phyloP scores from a whole-genome alignment of 768 basidiomycete genomes.

The Roridomyces roridus region DNA sequence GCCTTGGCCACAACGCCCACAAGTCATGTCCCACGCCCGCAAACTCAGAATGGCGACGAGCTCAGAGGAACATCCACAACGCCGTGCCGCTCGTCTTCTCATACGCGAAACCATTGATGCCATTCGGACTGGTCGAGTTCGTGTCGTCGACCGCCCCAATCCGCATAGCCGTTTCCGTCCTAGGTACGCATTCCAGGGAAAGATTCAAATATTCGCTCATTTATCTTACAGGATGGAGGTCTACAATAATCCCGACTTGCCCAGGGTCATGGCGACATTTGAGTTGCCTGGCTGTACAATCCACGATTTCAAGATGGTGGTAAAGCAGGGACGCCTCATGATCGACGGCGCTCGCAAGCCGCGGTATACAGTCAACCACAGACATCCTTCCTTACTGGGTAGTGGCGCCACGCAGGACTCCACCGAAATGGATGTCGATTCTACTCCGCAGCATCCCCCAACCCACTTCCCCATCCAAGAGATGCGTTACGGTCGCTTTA shows the following conservation, averaged over 20 bases:
- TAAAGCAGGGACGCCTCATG: not conserved
- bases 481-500: conserved; percentile 51
- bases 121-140: not conserved
- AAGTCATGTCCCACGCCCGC: conserved; percentile 13
- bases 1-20: not conserved
- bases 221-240: conserved; percentile 43
- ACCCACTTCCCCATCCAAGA: conserved; percentile 36
- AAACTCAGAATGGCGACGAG: conserved; percentile 4
- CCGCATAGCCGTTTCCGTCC: not conserved
- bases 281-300: conserved; percentile 13
- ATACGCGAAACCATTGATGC: not conserved
- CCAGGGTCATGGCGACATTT: conserved; percentile 2
- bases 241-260: conserved; percentile 1
- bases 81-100: not conserved
- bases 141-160: not conserved
- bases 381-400: conserved; percentile 13
- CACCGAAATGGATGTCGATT: conserved; percentile 21
- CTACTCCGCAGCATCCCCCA: not conserved
- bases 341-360: conserved; percentile 39
- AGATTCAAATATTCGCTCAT: not conserved
- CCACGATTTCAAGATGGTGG: not conserved
- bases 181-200: too few species aligned
- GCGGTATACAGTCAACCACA: conserved; percentile 4
- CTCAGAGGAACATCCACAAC: not conserved
- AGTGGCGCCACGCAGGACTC: not conserved